Base-by-base conservation (phyloP, 2,329 filamentous ascomycete genomes). In the Sporothrix mexicana region DNA sequence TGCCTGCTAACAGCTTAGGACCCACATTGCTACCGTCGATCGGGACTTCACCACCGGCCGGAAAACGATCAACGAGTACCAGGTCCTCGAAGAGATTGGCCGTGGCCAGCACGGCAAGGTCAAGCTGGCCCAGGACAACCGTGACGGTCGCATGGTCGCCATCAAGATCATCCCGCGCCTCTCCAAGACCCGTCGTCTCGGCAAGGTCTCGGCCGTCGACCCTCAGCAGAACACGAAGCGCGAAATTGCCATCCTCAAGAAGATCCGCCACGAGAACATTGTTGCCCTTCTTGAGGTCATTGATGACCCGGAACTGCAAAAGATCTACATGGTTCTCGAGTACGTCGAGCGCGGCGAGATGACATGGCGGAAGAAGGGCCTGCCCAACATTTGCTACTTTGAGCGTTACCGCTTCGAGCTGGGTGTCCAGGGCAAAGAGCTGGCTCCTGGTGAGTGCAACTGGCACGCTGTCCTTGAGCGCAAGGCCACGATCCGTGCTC, bases 121-220 rank as follows among this genome's bases (percentile, higher is more conserved):
- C 79, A 99, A 99, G 83, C 87, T 98, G 66, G 96, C 95, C 66
- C 90, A 94, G 71, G 94, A 97, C 79, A 85, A 94, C 62, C 85
- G 91, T 72, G 94, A 89, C 1, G 88, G 88, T 74, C 91, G 93
- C 70, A 91, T 92, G 79, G 95, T 99, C 3, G 96, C 96, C 72
- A 98, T 99, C 87, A 99, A 99, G 84, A 99, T 99, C 78, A 97
- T 99, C 64, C 94, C 97, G 73, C 91, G 96, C 51, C 97, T 96
- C 80, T 97, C 95, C 70, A 98, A 97, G 84, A 94, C 93, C 78
- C 91, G 95, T 72, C 92, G 95, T 36, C 87, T 99, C n/a, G 96
- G 96, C 70, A 93, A 93, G 79, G 91, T 95, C 72, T 90, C 87
- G 1, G 88, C 89, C 74, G 82, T 84, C 78, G 88, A 88, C 0